These are phyloP conservation scores for Forsythia suspensa DNA, from an alignment of 257 asterid genomes.

Conservation along the genomic window DNA sequence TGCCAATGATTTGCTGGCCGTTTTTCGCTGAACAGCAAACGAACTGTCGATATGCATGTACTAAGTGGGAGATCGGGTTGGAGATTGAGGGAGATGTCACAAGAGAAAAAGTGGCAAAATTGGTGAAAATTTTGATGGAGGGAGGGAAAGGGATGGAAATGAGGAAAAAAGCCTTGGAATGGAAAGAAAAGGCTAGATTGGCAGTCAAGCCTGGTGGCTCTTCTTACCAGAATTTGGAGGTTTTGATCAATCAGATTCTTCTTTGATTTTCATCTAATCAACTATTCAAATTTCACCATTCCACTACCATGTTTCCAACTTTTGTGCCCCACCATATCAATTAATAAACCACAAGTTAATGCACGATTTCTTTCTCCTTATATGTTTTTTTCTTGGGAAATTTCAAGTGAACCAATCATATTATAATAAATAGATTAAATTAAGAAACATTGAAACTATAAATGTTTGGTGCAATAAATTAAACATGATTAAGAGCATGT, in stretches of 20 bases:
- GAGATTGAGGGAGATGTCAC: constrained; percentile 54
- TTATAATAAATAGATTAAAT: too few species aligned
- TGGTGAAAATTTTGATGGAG: constrained; percentile 60
- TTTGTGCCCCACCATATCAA: neutral
- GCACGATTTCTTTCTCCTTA: too few species aligned
- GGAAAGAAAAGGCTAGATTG: constrained; percentile 45
- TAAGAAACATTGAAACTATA: too few species aligned
- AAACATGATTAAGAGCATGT: too few species aligned
- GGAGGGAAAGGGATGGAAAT: constrained; percentile 55
- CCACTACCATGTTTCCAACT: neutral
- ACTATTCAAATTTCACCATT: neutral
- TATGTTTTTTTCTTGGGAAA: too few species aligned
- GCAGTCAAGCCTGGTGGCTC: constrained; percentile 46
- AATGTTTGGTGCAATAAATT: too few species aligned
- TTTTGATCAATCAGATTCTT: constrained; percentile 41
- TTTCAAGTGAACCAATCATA: too few species aligned
- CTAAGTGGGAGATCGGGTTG: constrained; percentile 50
- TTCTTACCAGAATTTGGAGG: constrained; percentile 37
- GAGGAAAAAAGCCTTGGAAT: constrained; percentile 52
- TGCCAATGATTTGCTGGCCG: constrained; percentile 75
- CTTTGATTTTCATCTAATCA: constrained; percentile 8
- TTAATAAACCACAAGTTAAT: neutral
- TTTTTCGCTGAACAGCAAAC: constrained; percentile 74
- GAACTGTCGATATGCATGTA: constrained; percentile 50
- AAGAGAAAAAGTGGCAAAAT: constrained; percentile 49